Percentiles rank a stretch among this genome's conserved stretches.
Conservation (phyloP, 805 yeast genomes). For the Tetrapisispora fleetii region DNA sequence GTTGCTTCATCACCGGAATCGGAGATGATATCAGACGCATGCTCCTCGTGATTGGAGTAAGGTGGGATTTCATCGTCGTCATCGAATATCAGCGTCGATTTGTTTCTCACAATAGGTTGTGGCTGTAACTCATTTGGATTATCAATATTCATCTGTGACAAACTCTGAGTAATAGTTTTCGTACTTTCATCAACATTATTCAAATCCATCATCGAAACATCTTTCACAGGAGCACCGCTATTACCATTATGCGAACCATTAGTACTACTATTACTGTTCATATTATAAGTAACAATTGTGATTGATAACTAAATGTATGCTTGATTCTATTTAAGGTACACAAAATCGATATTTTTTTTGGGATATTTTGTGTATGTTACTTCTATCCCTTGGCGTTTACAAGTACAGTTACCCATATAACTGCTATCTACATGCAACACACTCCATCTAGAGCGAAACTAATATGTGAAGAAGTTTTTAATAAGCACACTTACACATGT, state of each 20-base stretch:
- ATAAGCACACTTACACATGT: too few relatives aligned
- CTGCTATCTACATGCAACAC: too few relatives aligned
- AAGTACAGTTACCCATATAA: too few relatives aligned
- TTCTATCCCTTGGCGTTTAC: too few relatives aligned
- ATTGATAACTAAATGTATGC: neutral
- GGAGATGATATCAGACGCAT: constrained; percentile 7
- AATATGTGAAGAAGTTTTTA: too few relatives aligned
- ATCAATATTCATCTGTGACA: constrained; percentile 30
- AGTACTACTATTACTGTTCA: neutral
- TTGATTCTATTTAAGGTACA: too few relatives aligned
- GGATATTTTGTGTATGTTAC: too few relatives aligned
- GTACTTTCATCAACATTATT: constrained; percentile 5
- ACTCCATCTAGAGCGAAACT: too few relatives aligned
- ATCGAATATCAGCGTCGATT: constrained; percentile 64
- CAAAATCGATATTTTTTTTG: neutral
- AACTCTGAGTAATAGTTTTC: constrained; percentile 19
- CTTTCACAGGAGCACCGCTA: constrained; percentile 10
- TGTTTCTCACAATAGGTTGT: constrained; percentile 37
- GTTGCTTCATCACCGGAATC: constrained; percentile 9
- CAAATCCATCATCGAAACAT: constrained; percentile 23
- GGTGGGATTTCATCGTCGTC: constrained; percentile 45
- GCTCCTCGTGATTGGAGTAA: constrained; percentile 27
- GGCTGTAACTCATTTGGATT: constrained; percentile 13
- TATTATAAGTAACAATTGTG: neutral
- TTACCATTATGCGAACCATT: neutral